phyloP scores from a whole-genome alignment of 768 basidiomycete genomes.

The Termitomyces sp. region DNA sequence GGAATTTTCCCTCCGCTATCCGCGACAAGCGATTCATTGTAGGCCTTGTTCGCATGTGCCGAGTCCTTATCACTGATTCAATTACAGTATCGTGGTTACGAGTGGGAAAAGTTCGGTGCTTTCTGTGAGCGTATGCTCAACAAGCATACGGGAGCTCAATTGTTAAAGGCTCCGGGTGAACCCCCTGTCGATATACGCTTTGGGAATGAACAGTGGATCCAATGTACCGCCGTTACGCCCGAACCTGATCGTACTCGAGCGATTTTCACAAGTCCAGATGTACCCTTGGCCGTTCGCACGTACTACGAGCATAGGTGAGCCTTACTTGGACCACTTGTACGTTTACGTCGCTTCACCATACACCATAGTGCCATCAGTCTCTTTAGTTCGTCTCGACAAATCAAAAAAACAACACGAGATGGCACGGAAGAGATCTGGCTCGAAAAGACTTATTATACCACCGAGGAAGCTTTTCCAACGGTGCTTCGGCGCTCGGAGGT shows the following conservation, averaged over 20 bases:
- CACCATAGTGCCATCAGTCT: slow-evolving; percentile 65
- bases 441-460: slow-evolving; percentile 85
- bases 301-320: slow-evolving; percentile 84
- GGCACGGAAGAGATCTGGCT: slow-evolving; percentile 76
- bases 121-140: slow-evolving; percentile 90
- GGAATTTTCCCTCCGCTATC: slow-evolving; percentile 82
- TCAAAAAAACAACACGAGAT: slow-evolving; percentile 59
- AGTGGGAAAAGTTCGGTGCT: slow-evolving; percentile 89
- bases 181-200: slow-evolving; percentile 78
- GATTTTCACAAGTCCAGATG: slow-evolving; percentile 83
- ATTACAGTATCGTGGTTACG: slow-evolving; percentile 82
- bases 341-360: not conserved
- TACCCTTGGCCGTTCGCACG: slow-evolving; percentile 68
- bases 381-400: slow-evolving; percentile 73
- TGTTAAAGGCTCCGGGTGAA: slow-evolving; percentile 69
- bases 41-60: slow-evolving; percentile 24
- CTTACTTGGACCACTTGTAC: not conserved
- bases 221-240: slow-evolving; percentile 80
- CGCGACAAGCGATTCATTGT: slow-evolving; percentile 91
- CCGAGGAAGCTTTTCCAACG: slow-evolving; percentile 87
- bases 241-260: slow-evolving; percentile 76
- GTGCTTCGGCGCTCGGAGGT: slow-evolving; percentile 89
- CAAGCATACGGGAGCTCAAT: slow-evolving; percentile 81
- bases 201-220: slow-evolving; percentile 80
- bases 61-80: slow-evolving; percentile 5